Evolutionary conservation across 306 rosid genomes (phyloP), one percentile per base, ranked within the genome.

Genomic region (Bauhinia variegata): DNA sequence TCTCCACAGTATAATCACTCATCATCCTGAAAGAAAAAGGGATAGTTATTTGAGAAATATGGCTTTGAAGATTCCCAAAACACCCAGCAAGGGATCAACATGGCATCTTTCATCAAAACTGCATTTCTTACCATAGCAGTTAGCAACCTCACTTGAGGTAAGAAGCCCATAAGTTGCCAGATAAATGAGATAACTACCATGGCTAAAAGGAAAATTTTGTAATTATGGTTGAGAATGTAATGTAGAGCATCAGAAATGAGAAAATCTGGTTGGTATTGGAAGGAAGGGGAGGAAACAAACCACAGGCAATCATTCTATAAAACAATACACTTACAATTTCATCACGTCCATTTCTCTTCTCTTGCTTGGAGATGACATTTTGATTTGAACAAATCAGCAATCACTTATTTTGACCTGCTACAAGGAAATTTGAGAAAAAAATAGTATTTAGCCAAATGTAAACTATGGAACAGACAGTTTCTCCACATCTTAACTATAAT

Each of bases 311-410:
- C 5, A 11, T 41, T 41, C 28, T 44, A 34, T 12, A 38, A 69
- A 73, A 50, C 16, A 81, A 60, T 39, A 33, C 16, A 76, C 99
- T 86, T 80, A 95, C 99, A 95, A 67, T 77, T 95, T 95, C 99
- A 91, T 91, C 61, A 95, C 99, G 83, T 95, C 99, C 96, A 95
- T 91, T 70, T 95, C 99, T 81, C 99, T 84, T 76, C 99, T 87
- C 85, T 95, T 95, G 85, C 97, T 91, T 73, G 97, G 99, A 80
- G 99, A 95, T 75, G 97, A 95, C 99, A 95, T 95, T 65, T 74
- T 83, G 77, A 70, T 33, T 41, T 54, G 7, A 67, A 39, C 32
- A 69, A 71, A 23, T 23, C 41, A 5, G 41, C 6, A 36, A 68
- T 50, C 50, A 71, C 66, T 80, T 71, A 64, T 78, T 74, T 77